These are phyloP conservation scores for Forsythia suspensa DNA, from an alignment of 257 asterid species.

Conservation along the genomic window DNA sequence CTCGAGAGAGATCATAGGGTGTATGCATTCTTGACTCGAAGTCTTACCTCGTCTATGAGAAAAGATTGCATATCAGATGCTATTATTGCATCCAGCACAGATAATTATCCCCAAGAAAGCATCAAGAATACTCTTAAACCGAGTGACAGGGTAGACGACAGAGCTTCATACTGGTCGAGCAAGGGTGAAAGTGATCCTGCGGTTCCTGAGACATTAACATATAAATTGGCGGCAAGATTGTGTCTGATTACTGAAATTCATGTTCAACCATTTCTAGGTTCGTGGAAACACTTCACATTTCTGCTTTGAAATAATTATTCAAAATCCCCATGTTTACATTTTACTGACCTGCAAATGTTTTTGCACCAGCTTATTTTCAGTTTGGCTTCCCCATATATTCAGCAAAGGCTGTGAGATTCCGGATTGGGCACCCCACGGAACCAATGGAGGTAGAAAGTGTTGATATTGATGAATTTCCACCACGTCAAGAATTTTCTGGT, in stretches of 20 bases:
- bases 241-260: constrained; percentile 69
- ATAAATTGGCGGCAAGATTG: constrained; percentile 50
- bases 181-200: constrained; percentile 51
- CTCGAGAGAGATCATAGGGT: constrained; percentile 57
- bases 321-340: neutral
- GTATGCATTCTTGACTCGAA: constrained; percentile 49
- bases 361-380: constrained; percentile 73
- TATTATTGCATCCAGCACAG: constrained; percentile 74
- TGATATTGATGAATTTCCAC: constrained; percentile 24
- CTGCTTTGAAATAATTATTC: neutral
- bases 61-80: constrained; percentile 60
- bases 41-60: constrained; percentile 32
- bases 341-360: constrained; percentile 27
- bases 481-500: constrained; percentile 29
- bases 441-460: constrained; percentile 34
- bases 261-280: constrained; percentile 83
- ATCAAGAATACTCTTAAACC: constrained; percentile 62
- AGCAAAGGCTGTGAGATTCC: constrained; percentile 70
- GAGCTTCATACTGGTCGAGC: constrained; percentile 94
- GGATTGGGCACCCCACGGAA: constrained; percentile 51
- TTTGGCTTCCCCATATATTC: constrained; percentile 72
- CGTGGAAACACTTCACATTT: neutral
- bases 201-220: constrained; percentile 63
- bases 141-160: constrained; percentile 44
- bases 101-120: constrained; percentile 75